These are phyloP conservation scores for Tagetes erecta DNA, from an alignment of 129 eudicot species.

Conservation along the genomic window DNA sequence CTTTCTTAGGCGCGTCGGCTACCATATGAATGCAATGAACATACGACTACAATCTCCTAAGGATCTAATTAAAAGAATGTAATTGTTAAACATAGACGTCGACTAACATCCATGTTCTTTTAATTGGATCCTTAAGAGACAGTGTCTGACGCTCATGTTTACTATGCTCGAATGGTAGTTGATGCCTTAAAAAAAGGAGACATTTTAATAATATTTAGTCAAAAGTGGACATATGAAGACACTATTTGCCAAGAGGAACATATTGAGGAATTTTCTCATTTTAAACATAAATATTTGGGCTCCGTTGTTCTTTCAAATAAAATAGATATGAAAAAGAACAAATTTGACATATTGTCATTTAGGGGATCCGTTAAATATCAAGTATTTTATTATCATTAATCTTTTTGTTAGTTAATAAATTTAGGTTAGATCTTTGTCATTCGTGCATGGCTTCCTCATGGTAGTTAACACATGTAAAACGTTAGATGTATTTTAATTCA, in stretches of 20 bases:
- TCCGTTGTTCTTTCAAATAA: not conserved
- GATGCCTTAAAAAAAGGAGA: too few species aligned
- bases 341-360: constrained; percentile 28
- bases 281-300: not conserved
- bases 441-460: constrained; percentile 37
- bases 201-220: not conserved
- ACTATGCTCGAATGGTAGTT: too few species aligned
- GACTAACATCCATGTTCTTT: too few species aligned
- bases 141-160: too few species aligned
- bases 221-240: not conserved
- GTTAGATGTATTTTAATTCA: constrained; percentile 13
- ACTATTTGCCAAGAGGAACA: too few species aligned
- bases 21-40: too few species aligned
- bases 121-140: too few species aligned
- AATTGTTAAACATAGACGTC: too few species aligned
- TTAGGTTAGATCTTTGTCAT: constrained; percentile 13
- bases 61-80: too few species aligned
- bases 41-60: too few species aligned
- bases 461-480: constrained; percentile 30
- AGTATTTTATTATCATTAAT: constrained; percentile 4
- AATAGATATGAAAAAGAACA: constrained; percentile 6
- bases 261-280: too few species aligned
- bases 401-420: constrained; percentile 14
- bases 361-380: constrained; percentile 20
- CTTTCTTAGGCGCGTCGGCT: too few species aligned